Percentiles rank a stretch among this genome's conserved stretches.
Evolutionary conservation across 441 rosid genomes (phyloP).

Genomic region (Metrosideros polymorpha): DNA sequence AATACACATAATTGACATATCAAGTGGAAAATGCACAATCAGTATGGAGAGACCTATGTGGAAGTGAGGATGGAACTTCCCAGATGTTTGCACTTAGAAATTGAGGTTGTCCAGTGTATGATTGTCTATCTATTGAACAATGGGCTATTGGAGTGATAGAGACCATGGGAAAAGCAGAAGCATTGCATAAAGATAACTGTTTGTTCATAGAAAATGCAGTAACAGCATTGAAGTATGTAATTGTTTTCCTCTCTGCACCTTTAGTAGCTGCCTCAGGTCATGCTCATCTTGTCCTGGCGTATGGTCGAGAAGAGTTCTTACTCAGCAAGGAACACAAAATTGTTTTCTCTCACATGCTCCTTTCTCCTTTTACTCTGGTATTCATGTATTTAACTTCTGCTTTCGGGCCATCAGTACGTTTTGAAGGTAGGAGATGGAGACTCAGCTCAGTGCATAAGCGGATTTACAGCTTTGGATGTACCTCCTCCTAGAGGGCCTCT

Average conservation of each 20-base stretch:
- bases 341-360: not conserved
- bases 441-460: constrained; percentile 70
- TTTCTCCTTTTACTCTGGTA: not conserved
- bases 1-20: not conserved
- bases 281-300: not conserved
- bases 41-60: not conserved
- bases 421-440: constrained; percentile 68
- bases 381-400: not conserved
- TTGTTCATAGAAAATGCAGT: not conserved
- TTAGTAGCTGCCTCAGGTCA: not conserved
- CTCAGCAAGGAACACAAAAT: not conserved
- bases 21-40: not conserved
- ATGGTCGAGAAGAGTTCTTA: not conserved
- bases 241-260: not conserved
- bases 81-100: not conserved
- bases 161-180: not conserved
- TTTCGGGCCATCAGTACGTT: constrained; percentile 35
- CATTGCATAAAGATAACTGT: not conserved
- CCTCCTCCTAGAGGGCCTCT: constrained; percentile 88
- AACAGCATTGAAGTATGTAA: not conserved
- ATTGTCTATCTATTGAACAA: not conserved
- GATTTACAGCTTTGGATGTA: constrained; percentile 68
- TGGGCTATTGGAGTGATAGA: not conserved
- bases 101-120: not conserved
- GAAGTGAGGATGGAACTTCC: not conserved